These are phyloP conservation scores for Diddensiella transvaalensis DNA, from an alignment of 805 yeast genomes.

Conservation along the genomic window DNA sequence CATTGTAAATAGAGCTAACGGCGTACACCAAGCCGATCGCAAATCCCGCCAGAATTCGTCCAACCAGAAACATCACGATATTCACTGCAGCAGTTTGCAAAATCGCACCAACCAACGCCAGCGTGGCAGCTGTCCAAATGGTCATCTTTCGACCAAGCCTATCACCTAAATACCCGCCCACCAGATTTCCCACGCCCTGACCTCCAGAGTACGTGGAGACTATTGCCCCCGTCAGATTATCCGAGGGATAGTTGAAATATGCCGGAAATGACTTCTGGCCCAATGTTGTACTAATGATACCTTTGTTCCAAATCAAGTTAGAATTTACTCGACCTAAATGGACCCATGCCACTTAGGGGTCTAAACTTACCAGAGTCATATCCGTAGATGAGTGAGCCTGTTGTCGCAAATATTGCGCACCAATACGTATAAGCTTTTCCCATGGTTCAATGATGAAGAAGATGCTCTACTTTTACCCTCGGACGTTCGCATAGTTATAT, in stretches of 20 bases:
- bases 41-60: constrained; percentile 48
- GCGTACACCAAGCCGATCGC: constrained; percentile 43
- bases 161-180: neutral
- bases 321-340: too few species aligned
- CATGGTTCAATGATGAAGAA: too few species aligned
- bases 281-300: constrained; percentile 11
- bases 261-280: constrained; percentile 12
- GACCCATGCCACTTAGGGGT: too few species aligned
- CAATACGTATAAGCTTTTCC: neutral
- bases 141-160: neutral
- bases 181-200: neutral
- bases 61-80: constrained; percentile 51
- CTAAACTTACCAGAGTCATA: constrained; percentile 30
- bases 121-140: neutral
- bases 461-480: too few species aligned
- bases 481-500: too few species aligned
- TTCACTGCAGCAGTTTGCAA: constrained; percentile 63
- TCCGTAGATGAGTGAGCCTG: constrained; percentile 31
- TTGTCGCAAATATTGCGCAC: constrained; percentile 27
- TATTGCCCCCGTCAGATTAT: constrained; percentile 9
- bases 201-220: constrained; percentile 34
- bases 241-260: constrained; percentile 5
- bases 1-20: constrained; percentile 46
- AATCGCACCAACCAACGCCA: constrained; percentile 54
- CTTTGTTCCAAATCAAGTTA: too few species aligned